A percentile compares a stretch with the other conserved stretches of the same genome.
Evolutionary conservation across 2,329 filamentous ascomycete genomes (phyloP).

Genomic region (Fusarium sarcochroum): DNA sequence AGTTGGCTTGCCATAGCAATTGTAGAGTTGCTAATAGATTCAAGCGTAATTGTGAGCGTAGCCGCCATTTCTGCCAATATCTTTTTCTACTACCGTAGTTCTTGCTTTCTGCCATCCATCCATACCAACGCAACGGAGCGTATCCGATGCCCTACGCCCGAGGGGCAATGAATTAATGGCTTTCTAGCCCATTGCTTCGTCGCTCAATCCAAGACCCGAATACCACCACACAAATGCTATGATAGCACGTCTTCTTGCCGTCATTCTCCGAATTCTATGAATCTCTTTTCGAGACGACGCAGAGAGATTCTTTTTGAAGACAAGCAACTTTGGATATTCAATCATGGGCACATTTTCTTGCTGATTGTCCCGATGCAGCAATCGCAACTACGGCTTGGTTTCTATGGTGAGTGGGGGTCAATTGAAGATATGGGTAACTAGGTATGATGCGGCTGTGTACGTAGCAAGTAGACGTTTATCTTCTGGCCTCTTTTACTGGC

Average conservation of each 20-base stretch:
- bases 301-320: neutral
- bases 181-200: neutral
- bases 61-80: neutral
- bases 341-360: too few species aligned
- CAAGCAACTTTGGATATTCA: too few species aligned
- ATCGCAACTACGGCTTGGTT: too few species aligned
- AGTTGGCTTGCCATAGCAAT: constrained; percentile 23
- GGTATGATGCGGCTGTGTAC: too few species aligned
- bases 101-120: constrained; percentile 5
- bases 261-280: neutral
- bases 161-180: constrained; percentile 33
- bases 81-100: constrained; percentile 6
- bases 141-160: constrained; percentile 41
- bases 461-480: neutral
- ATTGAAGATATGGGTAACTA: neutral
- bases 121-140: constrained; percentile 22
- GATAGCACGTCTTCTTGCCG: neutral
- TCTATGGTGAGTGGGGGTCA: too few species aligned
- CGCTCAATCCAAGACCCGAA: constrained; percentile 6
- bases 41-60: neutral
- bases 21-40: constrained; percentile 11
- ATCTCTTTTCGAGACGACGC: too few species aligned
- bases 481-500: neutral
- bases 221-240: neutral
- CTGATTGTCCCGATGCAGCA: too few species aligned